Evolutionary conservation across 352 stramenopile species (phyloP).

Genomic region (Globisporangium yorkense): DNA sequence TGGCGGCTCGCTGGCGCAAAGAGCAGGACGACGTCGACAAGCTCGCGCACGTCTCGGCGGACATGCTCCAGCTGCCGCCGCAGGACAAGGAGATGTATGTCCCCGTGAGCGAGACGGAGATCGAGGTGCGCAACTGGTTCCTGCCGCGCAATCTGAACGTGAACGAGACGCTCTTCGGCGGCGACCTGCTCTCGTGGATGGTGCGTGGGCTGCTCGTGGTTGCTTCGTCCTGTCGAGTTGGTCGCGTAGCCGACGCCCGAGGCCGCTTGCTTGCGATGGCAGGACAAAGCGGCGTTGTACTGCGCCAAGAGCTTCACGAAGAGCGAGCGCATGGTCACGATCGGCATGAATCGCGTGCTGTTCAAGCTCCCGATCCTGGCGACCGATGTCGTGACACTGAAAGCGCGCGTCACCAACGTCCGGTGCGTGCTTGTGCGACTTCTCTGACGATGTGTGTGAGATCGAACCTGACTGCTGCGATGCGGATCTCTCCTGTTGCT

Average conservation of each 20-base stretch:
- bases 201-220: neutral
- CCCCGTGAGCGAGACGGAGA: conserved; percentile 44
- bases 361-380: conserved; percentile 66
- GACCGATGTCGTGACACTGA: conserved; percentile 56
- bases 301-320: conserved; percentile 60
- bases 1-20: conserved; percentile 31
- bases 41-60: conserved; percentile 26
- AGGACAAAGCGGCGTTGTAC: conserved; percentile 53
- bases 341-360: conserved; percentile 56
- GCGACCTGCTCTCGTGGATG: conserved; percentile 49
- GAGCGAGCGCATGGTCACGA: conserved; percentile 56
- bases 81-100: conserved; percentile 38
- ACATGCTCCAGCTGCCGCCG: conserved; percentile 21
- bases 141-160: conserved; percentile 65
- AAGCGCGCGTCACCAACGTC: conserved; percentile 42
- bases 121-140: conserved; percentile 71
- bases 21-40: conserved; percentile 42
- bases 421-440: conserved; percentile 20
- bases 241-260: too few species aligned
- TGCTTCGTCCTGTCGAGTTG: neutral
- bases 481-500: neutral
- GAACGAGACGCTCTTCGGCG: conserved; percentile 65
- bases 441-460: neutral
- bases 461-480: too few species aligned
- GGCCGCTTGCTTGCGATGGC: neutral